Evolutionary conservation across 352 stramenopile genomes (phyloP).

Genomic region (Globisporangium yorkense): DNA sequence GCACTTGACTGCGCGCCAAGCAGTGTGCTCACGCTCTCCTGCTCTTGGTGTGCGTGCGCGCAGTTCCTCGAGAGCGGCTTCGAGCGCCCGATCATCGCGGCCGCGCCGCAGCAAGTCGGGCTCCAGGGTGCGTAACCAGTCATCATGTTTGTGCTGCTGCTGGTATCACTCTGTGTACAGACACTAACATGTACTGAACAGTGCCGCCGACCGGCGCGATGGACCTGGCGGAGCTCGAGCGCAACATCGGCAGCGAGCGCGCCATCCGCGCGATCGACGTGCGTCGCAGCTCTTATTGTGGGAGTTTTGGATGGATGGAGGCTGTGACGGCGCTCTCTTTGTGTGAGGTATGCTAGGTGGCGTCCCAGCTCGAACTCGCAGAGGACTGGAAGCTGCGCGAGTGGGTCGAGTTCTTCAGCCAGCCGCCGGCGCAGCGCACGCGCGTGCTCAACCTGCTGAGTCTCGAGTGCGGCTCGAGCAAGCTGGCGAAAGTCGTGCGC

Average conservation of each 20-base stretch:
- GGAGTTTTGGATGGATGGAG: background rate
- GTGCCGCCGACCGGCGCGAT: conserved; percentile 8
- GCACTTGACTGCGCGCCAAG: background rate
- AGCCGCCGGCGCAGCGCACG: conserved; percentile 9
- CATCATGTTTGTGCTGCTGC: background rate
- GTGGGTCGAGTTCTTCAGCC: conserved; percentile 33
- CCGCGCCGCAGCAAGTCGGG: conserved; percentile 18
- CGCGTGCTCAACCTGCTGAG: conserved; percentile 32
- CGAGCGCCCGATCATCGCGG: conserved; percentile 15
- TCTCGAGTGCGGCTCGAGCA: conserved; percentile 29
- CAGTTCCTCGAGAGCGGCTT: conserved; percentile 25
- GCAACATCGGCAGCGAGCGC: conserved; percentile 21
- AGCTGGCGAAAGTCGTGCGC: conserved; percentile 20
- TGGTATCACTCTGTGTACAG: no score
- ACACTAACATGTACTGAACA: background rate
- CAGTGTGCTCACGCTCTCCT: background rate
- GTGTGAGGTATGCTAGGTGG: conserved; percentile 11
- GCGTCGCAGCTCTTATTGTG: background rate
- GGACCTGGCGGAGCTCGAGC: conserved; percentile 14
- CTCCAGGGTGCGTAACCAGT: conserved; percentile 13
- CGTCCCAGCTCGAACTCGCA: conserved; percentile 24
- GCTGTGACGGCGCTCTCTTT: background rate
- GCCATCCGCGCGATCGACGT: conserved; percentile 30
- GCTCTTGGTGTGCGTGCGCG: background rate
- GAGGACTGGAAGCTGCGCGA: conserved; percentile 24